phyloP scores from a whole-genome alignment of 2,329 filamentous ascomycete species.

The Fusarium pseudoanthophilum region DNA sequence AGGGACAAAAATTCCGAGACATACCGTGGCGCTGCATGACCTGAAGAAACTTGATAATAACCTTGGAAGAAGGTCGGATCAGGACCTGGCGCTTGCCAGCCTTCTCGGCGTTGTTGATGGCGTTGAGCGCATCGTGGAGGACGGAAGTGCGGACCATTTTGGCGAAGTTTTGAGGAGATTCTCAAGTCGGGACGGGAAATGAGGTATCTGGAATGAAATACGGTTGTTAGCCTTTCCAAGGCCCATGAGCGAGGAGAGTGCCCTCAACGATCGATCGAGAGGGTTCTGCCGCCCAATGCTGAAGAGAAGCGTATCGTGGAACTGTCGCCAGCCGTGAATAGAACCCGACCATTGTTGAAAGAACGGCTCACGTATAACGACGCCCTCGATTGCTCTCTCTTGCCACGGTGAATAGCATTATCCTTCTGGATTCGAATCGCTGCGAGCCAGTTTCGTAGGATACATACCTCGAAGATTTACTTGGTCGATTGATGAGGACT shows the following conservation, averaged over 20 bases:
- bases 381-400: constrained; percentile 69
- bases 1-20: constrained; percentile 53
- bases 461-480: constrained; percentile 59
- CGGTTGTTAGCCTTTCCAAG: constrained; percentile 68
- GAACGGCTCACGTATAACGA: constrained; percentile 40
- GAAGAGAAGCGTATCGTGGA: constrained; percentile 70
- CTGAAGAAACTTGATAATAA: constrained; percentile 98
- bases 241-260: constrained; percentile 75
- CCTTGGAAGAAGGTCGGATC: constrained; percentile 98
- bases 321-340: constrained; percentile 28
- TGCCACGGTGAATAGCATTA: constrained; percentile 63
- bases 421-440: constrained; percentile 52
- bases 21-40: constrained; percentile 99
- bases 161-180: constrained; percentile 77
- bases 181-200: constrained; percentile 75
- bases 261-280: constrained; percentile 66
- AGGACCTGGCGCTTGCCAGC: constrained; percentile 98
- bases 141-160: constrained; percentile 99
- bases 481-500: constrained; percentile 42
- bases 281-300: constrained; percentile 78
- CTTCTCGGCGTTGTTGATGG: constrained; percentile 99
- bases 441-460: constrained; percentile 48
- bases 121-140: constrained; percentile 98
- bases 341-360: constrained; percentile 25
- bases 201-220: constrained; percentile 68